A percentile compares a stretch with the other conserved stretches of the same genome.
These are phyloP conservation scores for Acanthamoeba culbertsoni DNA, from an alignment of 208 protist species.

Conservation along the genomic window DNA sequence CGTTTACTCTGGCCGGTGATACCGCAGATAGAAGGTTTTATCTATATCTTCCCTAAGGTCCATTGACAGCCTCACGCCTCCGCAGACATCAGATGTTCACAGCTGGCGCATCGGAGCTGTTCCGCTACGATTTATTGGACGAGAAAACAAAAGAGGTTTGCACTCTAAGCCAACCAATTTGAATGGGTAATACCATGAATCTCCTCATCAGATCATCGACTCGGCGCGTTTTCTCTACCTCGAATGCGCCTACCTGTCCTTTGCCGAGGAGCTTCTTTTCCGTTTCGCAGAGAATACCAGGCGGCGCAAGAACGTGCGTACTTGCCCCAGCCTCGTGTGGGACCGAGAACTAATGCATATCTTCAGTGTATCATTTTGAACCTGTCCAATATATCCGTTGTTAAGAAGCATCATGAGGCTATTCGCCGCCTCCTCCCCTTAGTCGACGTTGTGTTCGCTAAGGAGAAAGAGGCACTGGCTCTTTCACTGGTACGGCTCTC, in stretches of 20 bases:
- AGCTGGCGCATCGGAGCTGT: neutral
- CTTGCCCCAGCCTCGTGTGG: neutral
- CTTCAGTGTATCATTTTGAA: neutral
- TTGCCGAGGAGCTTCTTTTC: neutral
- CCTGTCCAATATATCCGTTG: neutral
- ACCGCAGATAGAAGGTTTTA: neutral
- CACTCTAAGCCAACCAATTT: neutral
- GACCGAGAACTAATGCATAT: neutral
- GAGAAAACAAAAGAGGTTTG: neutral
- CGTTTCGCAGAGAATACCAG: too few relatives aligned
- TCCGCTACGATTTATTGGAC: neutral
- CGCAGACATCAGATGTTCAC: neutral
- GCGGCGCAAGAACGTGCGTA: neutral
- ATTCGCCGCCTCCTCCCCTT: neutral
- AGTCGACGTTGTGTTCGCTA: neutral
- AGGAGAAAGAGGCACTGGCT: constrained; percentile 9
- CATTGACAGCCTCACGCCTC: neutral
- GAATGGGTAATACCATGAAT: neutral
- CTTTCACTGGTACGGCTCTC: neutral
- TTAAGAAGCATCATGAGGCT: neutral
- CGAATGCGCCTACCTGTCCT: neutral
- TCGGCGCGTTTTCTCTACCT: neutral
- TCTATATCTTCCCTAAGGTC: neutral
- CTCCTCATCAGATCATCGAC: neutral
- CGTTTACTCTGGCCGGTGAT: neutral